phyloP scores from a whole-genome alignment of 2,329 filamentous ascomycete species.

The Aaosphaeria pasadenensis region DNA sequence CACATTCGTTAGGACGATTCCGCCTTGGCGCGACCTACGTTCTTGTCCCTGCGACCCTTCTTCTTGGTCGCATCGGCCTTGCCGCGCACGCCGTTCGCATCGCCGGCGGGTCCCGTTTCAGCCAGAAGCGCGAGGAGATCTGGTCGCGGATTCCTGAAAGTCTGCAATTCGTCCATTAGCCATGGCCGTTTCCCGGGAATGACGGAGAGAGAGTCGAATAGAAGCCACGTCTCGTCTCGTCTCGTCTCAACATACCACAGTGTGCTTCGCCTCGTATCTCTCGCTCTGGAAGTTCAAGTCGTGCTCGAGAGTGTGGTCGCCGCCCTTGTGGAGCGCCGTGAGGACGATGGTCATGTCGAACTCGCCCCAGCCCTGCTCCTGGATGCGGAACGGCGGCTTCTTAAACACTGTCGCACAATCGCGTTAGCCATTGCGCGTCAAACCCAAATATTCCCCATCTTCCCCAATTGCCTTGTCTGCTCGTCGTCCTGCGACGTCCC shows the following conservation, averaged over 20 bases:
- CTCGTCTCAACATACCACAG: constrained; percentile 53
- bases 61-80: constrained; percentile 72
- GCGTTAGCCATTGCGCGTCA: too few relatives aligned
- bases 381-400: constrained; percentile 81
- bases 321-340: constrained; percentile 78
- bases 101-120: constrained; percentile 74
- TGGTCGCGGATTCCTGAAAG: constrained; percentile 90
- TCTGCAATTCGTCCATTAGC: constrained; percentile 38
- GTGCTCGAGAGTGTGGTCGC: constrained; percentile 75
- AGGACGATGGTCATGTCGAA: constrained; percentile 92
- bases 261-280: constrained; percentile 79
- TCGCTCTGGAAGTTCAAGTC: constrained; percentile 87
- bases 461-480: background rate
- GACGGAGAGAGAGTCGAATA: background rate
- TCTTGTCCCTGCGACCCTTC: constrained; percentile 66
- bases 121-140: constrained; percentile 75
- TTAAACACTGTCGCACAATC: constrained; percentile 54
- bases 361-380: constrained; percentile 97
- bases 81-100: constrained; percentile 58
- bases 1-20: background rate
- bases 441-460: constrained; percentile 7
- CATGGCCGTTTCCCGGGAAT: background rate
- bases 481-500: background rate
- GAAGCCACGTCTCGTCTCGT: background rate
- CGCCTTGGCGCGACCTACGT: constrained; percentile 36